Percentiles rank a stretch among this genome's conserved stretches.
Evolutionary conservation across 1,284 basidiomycete species (phyloP).

Genomic region (Malassezia dermatis): DNA sequence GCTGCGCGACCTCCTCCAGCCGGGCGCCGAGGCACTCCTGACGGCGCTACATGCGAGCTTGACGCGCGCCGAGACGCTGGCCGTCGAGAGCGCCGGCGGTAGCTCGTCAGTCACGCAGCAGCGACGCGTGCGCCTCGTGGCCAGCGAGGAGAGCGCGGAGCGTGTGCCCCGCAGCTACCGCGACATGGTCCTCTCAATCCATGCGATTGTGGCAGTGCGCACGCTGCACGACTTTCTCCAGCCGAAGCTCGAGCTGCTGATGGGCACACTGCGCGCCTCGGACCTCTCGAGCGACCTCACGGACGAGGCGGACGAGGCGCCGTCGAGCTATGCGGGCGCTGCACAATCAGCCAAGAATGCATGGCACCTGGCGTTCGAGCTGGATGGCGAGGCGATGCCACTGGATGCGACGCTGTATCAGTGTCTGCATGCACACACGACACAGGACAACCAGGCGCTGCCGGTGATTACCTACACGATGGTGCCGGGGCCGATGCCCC

Average conservation of each 20-base stretch:
- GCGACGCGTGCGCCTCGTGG: conserved; percentile 36
- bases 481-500: conserved; percentile 66
- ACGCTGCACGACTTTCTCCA: conserved; percentile 42
- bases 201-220: conserved; percentile 43
- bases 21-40: conserved; percentile 25
- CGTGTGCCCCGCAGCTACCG: conserved; percentile 34
- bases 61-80: conserved; percentile 39
- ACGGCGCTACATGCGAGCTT: conserved; percentile 35
- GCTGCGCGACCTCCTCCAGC: conserved; percentile 18
- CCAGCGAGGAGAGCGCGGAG: conserved; percentile 25
- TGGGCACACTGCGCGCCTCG: conserved; percentile 50
- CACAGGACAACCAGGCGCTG: conserved; percentile 24
- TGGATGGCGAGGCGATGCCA: conserved; percentile 72
- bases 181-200: conserved; percentile 41
- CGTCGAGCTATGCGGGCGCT: conserved; percentile 75
- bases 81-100: conserved; percentile 28
- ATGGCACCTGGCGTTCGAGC: conserved; percentile 91
- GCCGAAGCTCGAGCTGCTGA: conserved; percentile 29
- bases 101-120: conserved; percentile 32
- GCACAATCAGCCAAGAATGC: conserved; percentile 81
- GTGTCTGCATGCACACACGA: conserved; percentile 78
- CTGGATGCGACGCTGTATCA: conserved; percentile 89
- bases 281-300: conserved; percentile 73
- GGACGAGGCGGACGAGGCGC: conserved; percentile 18
- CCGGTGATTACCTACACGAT: conserved; percentile 68